Evolutionary conservation across 2,329 filamentous ascomycete genomes (phyloP).

Genomic region (Fusarium penzigii): DNA sequence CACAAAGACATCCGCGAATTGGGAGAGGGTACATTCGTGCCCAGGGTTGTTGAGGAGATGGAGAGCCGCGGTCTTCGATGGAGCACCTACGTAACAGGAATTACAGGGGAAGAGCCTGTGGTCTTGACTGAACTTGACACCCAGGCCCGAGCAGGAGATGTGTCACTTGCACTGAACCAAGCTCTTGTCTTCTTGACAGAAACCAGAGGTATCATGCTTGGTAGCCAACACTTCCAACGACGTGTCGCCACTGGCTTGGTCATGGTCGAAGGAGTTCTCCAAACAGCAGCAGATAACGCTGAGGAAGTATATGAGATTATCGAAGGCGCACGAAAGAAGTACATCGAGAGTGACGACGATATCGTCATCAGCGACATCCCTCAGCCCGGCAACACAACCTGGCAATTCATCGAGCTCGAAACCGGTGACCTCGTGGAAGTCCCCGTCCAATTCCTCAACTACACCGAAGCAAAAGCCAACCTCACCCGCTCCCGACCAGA

Average conservation of each 20-base stretch:
- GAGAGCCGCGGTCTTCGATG: conserved; percentile 25
- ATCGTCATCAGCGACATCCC: conserved; percentile 27
- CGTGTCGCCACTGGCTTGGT: conserved; percentile 30
- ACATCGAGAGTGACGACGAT: conserved; percentile 23
- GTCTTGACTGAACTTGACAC: conserved; percentile 30
- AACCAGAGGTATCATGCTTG: conserved; percentile 31
- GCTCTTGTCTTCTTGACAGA: conserved; percentile 30
- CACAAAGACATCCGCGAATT: conserved; percentile 30
- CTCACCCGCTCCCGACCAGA: conserved; percentile 28
- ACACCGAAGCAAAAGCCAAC: conserved; percentile 27
- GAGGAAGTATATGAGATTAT: conserved; percentile 20
- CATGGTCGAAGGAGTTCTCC: conserved; percentile 26
- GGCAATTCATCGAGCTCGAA: conserved; percentile 28
- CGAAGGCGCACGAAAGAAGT: conserved; percentile 25
- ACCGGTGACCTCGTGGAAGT: conserved; percentile 26
- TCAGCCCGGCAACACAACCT: conserved; percentile 23
- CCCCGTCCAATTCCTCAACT: conserved; percentile 25
- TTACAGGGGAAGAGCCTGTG: conserved; percentile 12
- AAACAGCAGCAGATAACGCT: conserved; percentile 27
- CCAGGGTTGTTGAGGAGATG: conserved; percentile 20
- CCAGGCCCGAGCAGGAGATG: conserved; percentile 25
- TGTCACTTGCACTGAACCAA: conserved; percentile 27
- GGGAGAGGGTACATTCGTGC: conserved; percentile 22
- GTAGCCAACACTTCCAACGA: conserved; percentile 34
- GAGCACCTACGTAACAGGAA: conserved; percentile 29